Base-by-base conservation (phyloP, 805 yeast genomes). In the Candida koratica region DNA sequence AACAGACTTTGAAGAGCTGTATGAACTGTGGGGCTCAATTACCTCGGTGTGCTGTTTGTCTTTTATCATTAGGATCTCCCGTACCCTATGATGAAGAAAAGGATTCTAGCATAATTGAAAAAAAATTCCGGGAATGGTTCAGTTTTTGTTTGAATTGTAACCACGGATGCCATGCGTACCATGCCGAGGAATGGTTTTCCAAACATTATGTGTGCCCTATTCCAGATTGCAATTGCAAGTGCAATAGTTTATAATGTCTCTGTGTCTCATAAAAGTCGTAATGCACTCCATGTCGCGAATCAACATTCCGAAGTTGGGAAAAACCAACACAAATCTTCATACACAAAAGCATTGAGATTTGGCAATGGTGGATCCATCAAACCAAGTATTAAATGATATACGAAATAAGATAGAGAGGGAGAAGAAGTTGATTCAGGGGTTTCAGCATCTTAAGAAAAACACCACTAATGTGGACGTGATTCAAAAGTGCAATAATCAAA, bases 151-250 rank as follows among this genome's bases (percentile, higher is more conserved):
- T 90, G 45, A 76, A 81, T 22, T 90, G 98, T 55, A 86, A 84
- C 53, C 98, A 90, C 51, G 95, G 96, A 1, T 81, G 81, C 76
- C 98, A 90, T 61, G 88, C 95, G 0, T 88, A 84, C 4, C 98
- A 90, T 56, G 97, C 97, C 0, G 88, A 85, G 44, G 94, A 89
- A 51, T 90, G 98, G 98, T 90, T 90, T 56, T 73, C 81, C 17
- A 81, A 80, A 55, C 95, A 89, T 50, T 76, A 75, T 38, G 76
- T 84, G 1, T 90, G 98, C 52, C 97, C 98, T 0, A 95, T 90
- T 3, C 96, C 97, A 0, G 95, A 88, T 28, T 90, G 98, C 52
- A 67, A 71, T 26, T 90, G 98, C 52, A 67, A 76, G 33, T 90
- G 97, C 56, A 83, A 82, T 48, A 78, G 73, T 48, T 20, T 31